Percentiles rank a stretch among this genome's conserved stretches.
Evolutionary conservation across 352 stramenopile species (phyloP).

Genomic region (Phytophthora vignae): DNA sequence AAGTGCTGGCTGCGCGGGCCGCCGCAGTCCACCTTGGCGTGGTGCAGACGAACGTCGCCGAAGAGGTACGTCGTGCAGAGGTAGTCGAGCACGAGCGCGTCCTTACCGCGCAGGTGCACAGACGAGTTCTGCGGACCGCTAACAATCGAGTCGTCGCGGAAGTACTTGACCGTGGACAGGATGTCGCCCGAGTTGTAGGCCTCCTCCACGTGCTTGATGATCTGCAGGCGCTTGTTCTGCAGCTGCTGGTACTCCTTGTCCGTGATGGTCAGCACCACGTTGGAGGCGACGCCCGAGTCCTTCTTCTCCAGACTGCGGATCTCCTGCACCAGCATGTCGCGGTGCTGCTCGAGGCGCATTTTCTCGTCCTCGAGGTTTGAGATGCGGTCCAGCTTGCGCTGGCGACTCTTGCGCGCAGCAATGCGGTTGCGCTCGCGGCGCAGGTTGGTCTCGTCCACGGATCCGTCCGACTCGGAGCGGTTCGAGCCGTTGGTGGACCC

Average conservation of each 20-base stretch:
- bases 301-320: slow-evolving; percentile 87
- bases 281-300: slow-evolving; percentile 54
- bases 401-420: slow-evolving; percentile 80
- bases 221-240: slow-evolving; percentile 76
- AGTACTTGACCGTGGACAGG: slow-evolving; percentile 76
- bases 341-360: slow-evolving; percentile 86
- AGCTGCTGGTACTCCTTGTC: slow-evolving; percentile 84
- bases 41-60: slow-evolving; percentile 73
- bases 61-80: slow-evolving; percentile 89
- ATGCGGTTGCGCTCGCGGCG: slow-evolving; percentile 88
- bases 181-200: slow-evolving; percentile 87
- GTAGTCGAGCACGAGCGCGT: slow-evolving; percentile 89
- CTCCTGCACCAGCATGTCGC: slow-evolving; percentile 88
- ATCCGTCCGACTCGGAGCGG: slow-evolving; percentile 75
- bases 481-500: slow-evolving; percentile 69
- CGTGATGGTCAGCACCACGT: slow-evolving; percentile 71
- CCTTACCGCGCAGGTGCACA: slow-evolving; percentile 81
- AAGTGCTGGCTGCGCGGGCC: slow-evolving; percentile 87
- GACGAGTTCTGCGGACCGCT: slow-evolving; percentile 88
- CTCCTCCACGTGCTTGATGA: slow-evolving; percentile 84
- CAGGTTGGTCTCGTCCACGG: slow-evolving; percentile 81
- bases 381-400: slow-evolving; percentile 89
- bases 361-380: slow-evolving; percentile 90
- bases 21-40: slow-evolving; percentile 86
- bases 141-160: slow-evolving; percentile 90